Evolutionary conservation across 2,329 filamentous ascomycete species (phyloP), one percentile per base, ranked within the genome.

Genomic region (Chrysoporthe puriensis): DNA sequence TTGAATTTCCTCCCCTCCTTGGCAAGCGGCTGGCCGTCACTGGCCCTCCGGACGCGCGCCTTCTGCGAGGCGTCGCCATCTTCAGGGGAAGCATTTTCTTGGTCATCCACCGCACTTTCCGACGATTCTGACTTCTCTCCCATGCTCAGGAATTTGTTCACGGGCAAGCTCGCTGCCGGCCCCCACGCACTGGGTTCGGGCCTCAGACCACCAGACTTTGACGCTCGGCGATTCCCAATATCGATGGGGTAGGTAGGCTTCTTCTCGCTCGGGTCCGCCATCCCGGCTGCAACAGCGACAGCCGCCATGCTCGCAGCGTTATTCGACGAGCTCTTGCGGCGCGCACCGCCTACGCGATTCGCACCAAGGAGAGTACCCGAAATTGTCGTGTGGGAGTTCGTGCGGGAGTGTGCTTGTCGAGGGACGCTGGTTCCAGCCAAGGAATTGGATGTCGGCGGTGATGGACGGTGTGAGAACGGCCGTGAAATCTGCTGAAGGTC

Each of bases 261-360:
- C 75, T 82, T 84, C 69, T 86, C 86, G 56, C 43, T 69, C 59
- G 67, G 46, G 54, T 70, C 68, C 14, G 52, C 63, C 32, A 68
- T 66, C 72, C 90, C 88, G 63, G 83, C 84, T 76, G 92, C 91
- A 14, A 90, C 90, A 43, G 91, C 91, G 70, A 95, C 83, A 64
- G 91, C 92, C 21, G 91, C 90, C 58, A 91, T 88, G 79, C 91
- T 94, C 78, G 87, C 85, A 60, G 85, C 86, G 59, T 90, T 87
- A 71, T 89, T 91, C 70, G 92, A 93, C 77, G 97, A 94, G 81
- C 94, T 97, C 87, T 98, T 98, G 74, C 96, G 89, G 75, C 95
- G 92, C 74, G 92, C 94, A 73, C 57, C 57, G n/a, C 57, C 57
- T 14, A 98, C 89, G 73, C 96, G 92, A 79, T 97, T 92, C 78